These are phyloP conservation scores for Tulasnella calospora DNA, from an alignment of 768 basidiomycete species.

Conservation along the genomic window DNA sequence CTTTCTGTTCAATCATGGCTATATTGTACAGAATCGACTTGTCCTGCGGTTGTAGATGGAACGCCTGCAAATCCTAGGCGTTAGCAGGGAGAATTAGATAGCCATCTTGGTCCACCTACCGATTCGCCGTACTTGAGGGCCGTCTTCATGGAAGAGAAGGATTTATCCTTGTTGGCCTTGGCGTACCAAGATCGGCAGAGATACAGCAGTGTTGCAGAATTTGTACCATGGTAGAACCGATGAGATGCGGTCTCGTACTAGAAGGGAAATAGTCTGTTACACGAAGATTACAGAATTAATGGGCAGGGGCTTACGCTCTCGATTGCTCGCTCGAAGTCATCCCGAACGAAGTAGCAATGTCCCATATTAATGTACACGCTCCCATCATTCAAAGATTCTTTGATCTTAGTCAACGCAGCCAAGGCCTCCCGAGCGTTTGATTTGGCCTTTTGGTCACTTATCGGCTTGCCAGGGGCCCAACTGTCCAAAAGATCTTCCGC, in stretches of 20 bases:
- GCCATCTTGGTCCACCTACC: conserved; percentile 41
- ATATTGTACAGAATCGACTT: conserved; percentile 92
- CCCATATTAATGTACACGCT: conserved; percentile 95
- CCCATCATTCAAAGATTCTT: conserved; percentile 76
- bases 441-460: conserved; percentile 62
- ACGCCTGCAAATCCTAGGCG: conserved; percentile 51
- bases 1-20: conserved; percentile 97
- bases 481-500: conserved; percentile 86
- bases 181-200: conserved; percentile 91
- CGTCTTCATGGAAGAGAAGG: conserved; percentile 72
- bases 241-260: conserved; percentile 91
- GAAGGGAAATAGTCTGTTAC: background rate
- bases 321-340: conserved; percentile 93
- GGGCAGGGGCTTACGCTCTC: conserved; percentile 62
- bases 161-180: conserved; percentile 86
- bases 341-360: conserved; percentile 86
- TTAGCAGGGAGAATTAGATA: background rate
- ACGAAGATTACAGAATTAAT: background rate
- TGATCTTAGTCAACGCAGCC: conserved; percentile 82
- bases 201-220: conserved; percentile 72
- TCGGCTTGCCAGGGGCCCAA: conserved; percentile 41
- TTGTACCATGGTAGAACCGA: conserved; percentile 67
- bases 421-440: conserved; percentile 82
- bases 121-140: conserved; percentile 78
- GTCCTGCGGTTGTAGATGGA: conserved; percentile 78